Base-by-base conservation (phyloP, 2,329 filamentous ascomycete species). In the Juglanconis sp. region DNA sequence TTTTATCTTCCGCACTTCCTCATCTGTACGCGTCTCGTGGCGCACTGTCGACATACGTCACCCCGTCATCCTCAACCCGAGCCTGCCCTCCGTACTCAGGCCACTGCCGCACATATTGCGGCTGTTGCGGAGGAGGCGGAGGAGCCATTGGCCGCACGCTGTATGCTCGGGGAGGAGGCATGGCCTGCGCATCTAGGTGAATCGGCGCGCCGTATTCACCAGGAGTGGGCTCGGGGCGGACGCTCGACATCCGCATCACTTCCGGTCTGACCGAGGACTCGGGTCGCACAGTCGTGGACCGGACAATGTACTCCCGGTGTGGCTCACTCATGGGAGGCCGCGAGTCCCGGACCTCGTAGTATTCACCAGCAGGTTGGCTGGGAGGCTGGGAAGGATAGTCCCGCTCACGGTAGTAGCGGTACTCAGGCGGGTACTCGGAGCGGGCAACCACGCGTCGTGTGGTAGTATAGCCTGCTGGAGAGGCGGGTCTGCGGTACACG, bases 371-470 rank as follows among this genome's bases (percentile, higher is more conserved):
- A 3, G 76, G 71, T 2, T 72, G 72, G 5, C 68, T 71, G 61
- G 78, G 72, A 10, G 79, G 83, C 42, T 79, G 83, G 64, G 74
- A 73, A 4, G 84, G 81, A 65, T 85, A 84, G 65, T 88, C 87
- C 57, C 84, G 76, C 64, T 83, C 80, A 15, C 81, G 80, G 63
- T 83, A 85, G 34, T 79, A 74, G 62, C 83, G 79, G 63, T 82
- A 80, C 54, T 84, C 81, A 7, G 80, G 68, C 53, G 79, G 74
- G 55, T 79, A 83, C 63, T 89, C 87, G 2, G 86, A 82, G 63
- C 88, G 84, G 10, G 87, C 87, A 30, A 90, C 75, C 48, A 87
- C 79, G 47, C 85, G 80, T 62, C 85, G 77, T 9, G 80, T 76
- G n/a, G 76, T 71, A 50, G 73, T 73, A 68, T 74, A 68, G 15